A percentile compares a stretch with the other conserved stretches of the same genome.
Conservation (phyloP, 106 monocot genomes). For the Ottelia alismoides region DNA sequence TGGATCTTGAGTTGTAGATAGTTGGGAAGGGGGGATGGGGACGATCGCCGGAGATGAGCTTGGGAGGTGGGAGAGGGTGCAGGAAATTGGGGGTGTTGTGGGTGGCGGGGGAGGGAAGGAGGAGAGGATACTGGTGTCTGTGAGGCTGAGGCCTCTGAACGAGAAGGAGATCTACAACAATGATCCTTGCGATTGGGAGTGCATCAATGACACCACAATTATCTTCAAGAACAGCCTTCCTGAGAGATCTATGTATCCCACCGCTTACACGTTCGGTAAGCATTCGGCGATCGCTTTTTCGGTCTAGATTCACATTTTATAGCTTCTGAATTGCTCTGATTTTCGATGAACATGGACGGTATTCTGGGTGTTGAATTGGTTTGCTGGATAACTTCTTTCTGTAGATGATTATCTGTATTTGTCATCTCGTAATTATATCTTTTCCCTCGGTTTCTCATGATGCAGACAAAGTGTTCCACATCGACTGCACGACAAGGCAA, state of each 20-base stretch:
- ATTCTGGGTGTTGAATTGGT: not conserved
- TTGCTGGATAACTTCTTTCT: not conserved
- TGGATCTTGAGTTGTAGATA: not conserved
- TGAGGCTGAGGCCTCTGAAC: slow-evolving; percentile 80
- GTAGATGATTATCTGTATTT: not conserved
- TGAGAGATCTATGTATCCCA: slow-evolving; percentile 57
- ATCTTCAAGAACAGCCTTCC: slow-evolving; percentile 47
- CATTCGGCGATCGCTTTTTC: not conserved
- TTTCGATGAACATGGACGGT: not conserved
- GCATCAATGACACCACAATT: slow-evolving; percentile 69
- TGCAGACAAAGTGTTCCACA: slow-evolving; percentile 72
- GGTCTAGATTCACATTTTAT: not conserved
- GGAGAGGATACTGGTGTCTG: slow-evolving; percentile 88
- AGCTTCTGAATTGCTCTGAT: not conserved
- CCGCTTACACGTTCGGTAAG: slow-evolving; percentile 82
- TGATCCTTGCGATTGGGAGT: slow-evolving; percentile 82
- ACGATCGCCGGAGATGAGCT: slow-evolving; percentile 48
- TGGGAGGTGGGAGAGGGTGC: slow-evolving; percentile 23
- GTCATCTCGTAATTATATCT: not conserved
- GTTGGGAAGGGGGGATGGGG: slow-evolving; percentile 31
- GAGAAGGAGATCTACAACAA: slow-evolving; percentile 54
- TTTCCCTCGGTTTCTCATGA: not conserved
- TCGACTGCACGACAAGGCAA: slow-evolving; percentile 47
- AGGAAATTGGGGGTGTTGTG: slow-evolving; percentile 2
- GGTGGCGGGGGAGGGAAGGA: slow-evolving; percentile 17